Evolutionary conservation across 805 yeast species (phyloP).

Genomic region (Kurtzmaniella fragi): DNA sequence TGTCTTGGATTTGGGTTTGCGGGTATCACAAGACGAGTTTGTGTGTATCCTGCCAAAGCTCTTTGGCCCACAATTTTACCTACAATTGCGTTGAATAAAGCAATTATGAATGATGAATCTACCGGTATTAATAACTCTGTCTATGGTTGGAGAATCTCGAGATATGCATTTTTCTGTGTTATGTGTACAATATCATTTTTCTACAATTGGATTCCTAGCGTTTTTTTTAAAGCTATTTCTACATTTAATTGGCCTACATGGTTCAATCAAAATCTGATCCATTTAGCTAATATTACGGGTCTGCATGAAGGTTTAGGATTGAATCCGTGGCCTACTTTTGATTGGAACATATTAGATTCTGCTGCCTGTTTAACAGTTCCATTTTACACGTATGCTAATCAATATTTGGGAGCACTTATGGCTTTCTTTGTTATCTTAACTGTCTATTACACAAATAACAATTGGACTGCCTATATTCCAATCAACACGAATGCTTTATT

Average conservation of each 20-base stretch:
- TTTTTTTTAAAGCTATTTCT: conserved; percentile 34
- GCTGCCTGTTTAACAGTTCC: conserved; percentile 39
- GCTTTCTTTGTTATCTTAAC: conserved; percentile 27
- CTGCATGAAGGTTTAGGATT: conserved; percentile 34
- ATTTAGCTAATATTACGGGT: conserved; percentile 35
- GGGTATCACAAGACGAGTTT: conserved; percentile 55
- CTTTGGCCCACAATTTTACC: conserved; percentile 43
- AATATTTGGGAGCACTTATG: conserved; percentile 30
- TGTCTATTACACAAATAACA: conserved; percentile 43
- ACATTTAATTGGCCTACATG: conserved; percentile 44
- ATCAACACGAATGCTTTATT: conserved; percentile 48
- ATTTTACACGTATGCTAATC: conserved; percentile 38
- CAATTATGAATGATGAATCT: conserved; percentile 29
- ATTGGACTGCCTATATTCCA: conserved; percentile 48
- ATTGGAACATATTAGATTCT: conserved; percentile 37
- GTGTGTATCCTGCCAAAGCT: conserved; percentile 38
- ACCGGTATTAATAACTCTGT: conserved; percentile 13
- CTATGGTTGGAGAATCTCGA: conserved; percentile 39
- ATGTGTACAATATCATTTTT: conserved; percentile 28
- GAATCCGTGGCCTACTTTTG: conserved; percentile 39
- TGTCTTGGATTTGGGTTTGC: conserved; percentile 67
- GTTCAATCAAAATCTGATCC: conserved; percentile 35
- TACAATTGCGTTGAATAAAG: conserved; percentile 37
- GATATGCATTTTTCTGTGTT: conserved; percentile 34
- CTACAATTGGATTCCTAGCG: conserved; percentile 41